A percentile compares a stretch with the other conserved stretches of the same genome.
Conservation (phyloP, 495 filamentous ascomycete genomes). For the Talaromyces liani region DNA sequence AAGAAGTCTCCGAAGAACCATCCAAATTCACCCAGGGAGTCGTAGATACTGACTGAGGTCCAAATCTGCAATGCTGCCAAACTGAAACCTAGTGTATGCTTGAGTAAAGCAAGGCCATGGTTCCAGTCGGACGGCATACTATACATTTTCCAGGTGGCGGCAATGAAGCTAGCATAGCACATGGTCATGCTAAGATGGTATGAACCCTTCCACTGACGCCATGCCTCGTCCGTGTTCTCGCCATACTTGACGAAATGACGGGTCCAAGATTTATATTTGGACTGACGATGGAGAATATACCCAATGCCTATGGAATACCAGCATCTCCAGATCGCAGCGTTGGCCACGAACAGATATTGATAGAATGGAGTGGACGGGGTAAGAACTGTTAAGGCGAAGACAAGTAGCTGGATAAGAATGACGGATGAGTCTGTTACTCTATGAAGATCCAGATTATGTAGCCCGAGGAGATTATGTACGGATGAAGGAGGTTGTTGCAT, state of each 20-base stretch:
- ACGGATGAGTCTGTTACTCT: conserved; percentile 77
- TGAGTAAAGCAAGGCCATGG: conserved; percentile 73
- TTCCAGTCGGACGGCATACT: conserved; percentile 74
- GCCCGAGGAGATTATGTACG: conserved; percentile 72
- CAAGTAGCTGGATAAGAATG: conserved; percentile 63
- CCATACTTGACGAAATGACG: conserved; percentile 96
- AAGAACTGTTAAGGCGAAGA: conserved; percentile 60
- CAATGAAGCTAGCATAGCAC: conserved; percentile 82
- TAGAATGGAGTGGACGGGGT: conserved; percentile 71
- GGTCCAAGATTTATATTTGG: conserved; percentile 85
- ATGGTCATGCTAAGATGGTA: conserved; percentile 88
- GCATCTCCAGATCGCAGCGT: conserved; percentile 75
- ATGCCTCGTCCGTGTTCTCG: conserved; percentile 81
- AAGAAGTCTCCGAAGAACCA: conserved; percentile 99
- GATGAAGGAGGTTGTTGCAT: conserved; percentile 51
- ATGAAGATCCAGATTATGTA: conserved; percentile 80
- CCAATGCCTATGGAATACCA: conserved; percentile 93
- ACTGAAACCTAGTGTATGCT: conserved; percentile 75
- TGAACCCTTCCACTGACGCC: conserved; percentile 96
- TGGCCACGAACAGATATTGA: conserved; percentile 70
- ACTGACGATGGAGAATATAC: conserved; percentile 75
- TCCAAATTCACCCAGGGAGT: conserved; percentile 93
- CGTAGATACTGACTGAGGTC: conserved; percentile 90
- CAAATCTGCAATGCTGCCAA: conserved; percentile 84
- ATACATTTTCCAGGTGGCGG: conserved; percentile 96